Evolutionary conservation across 768 basidiomycete genomes (phyloP).

Genomic region (Dictyophora rubrovolvata): DNA sequence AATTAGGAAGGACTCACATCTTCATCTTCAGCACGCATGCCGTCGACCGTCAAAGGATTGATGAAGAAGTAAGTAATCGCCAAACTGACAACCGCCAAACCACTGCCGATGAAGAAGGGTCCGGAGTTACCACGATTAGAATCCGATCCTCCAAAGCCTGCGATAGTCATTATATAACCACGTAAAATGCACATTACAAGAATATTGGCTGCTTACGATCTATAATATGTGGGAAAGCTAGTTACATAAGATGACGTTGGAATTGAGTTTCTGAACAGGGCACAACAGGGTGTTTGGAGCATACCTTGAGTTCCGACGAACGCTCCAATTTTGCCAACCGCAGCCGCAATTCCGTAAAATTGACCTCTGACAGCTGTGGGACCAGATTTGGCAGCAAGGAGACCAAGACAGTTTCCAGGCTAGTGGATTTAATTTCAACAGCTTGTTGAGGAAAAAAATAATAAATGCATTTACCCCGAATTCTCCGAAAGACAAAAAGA

Average conservation of each 20-base stretch:
- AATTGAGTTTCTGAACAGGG: neutral
- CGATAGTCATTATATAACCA: slow-evolving; percentile 10
- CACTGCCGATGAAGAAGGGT: slow-evolving; percentile 83
- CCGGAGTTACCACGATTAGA: slow-evolving; percentile 61
- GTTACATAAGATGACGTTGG: neutral
- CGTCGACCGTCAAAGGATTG: slow-evolving; percentile 61
- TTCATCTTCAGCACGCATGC: slow-evolving; percentile 68
- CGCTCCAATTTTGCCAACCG: slow-evolving; percentile 75
- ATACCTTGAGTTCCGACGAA: slow-evolving; percentile 73
- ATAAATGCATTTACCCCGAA: slow-evolving; percentile 35
- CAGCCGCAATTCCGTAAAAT: slow-evolving; percentile 79
- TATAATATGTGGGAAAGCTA: slow-evolving; percentile 56
- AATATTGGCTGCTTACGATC: slow-evolving; percentile 28
- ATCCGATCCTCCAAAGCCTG: slow-evolving; percentile 50
- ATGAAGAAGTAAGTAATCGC: slow-evolving; percentile 63
- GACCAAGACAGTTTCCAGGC: slow-evolving; percentile 81
- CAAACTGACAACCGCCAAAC: slow-evolving; percentile 72
- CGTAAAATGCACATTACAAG: neutral
- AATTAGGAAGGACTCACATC: slow-evolving; percentile 30
- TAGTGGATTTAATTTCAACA: slow-evolving; percentile 12
- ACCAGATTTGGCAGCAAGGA: slow-evolving; percentile 76
- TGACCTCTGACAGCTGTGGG: slow-evolving; percentile 83
- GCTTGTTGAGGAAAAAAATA: neutral
- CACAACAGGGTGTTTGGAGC: slow-evolving; percentile 18
- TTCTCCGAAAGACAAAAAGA: slow-evolving; percentile 86